Evolutionary conservation across 1,139 yeast genomes (phyloP).

Genomic region (Spencermartinsiella ligniputridi): DNA sequence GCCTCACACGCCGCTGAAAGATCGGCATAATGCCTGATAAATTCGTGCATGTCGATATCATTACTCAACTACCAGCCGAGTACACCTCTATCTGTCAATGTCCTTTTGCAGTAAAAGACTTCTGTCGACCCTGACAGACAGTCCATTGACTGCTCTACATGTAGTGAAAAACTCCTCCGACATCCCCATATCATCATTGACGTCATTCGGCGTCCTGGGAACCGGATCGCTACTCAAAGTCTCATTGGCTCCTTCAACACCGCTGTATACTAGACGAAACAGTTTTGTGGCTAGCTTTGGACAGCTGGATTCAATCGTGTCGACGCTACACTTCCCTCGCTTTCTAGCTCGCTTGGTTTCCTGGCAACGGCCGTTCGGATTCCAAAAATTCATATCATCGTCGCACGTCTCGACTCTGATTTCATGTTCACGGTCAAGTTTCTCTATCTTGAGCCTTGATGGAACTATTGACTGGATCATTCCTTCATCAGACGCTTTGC

Average conservation of each 20-base stretch:
- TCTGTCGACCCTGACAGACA: not conserved
- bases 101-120: not conserved
- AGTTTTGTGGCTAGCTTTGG: constrained; percentile 37
- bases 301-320: constrained; percentile 14
- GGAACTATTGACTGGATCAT: constrained; percentile 38
- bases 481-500: constrained; percentile 21
- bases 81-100: not conserved
- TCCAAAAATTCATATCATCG: constrained; percentile 17
- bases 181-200: not conserved
- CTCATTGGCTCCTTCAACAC: constrained; percentile 46
- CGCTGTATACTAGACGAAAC: constrained; percentile 42
- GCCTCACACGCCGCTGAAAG: too few species aligned
- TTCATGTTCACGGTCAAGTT: constrained; percentile 10
- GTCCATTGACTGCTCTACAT: not conserved
- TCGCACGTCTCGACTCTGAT: constrained; percentile 19
- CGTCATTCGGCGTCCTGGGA: constrained; percentile 20
- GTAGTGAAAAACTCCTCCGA: not conserved
- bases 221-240: constrained; percentile 36
- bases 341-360: constrained; percentile 11
- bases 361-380: constrained; percentile 12
- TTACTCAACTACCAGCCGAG: too few species aligned
- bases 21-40: too few species aligned
- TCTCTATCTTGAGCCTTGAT: constrained; percentile 35
- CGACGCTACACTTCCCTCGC: constrained; percentile 18
- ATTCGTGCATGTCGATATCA: too few species aligned